Percentiles rank a stretch among this genome's conserved stretches.
phyloP scores from a whole-genome alignment of 2,329 filamentous ascomycete genomes.

The Phialophora macrospora region DNA sequence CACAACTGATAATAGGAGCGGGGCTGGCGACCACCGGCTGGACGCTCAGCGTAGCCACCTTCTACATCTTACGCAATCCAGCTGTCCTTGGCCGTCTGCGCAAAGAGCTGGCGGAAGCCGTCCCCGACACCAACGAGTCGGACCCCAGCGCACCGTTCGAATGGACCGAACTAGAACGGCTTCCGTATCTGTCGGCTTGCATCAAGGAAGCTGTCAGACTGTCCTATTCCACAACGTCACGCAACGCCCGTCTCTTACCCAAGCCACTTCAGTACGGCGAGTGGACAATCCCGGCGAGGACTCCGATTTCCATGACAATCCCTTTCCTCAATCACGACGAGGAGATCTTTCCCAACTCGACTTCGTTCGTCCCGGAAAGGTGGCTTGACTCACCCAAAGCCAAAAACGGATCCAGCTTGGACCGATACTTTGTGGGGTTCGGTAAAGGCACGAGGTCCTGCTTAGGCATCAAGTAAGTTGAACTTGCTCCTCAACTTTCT shows the following conservation, averaged over 20 bases:
- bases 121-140: slow-evolving; percentile 13
- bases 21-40: slow-evolving; percentile 32
- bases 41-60: slow-evolving; percentile 29
- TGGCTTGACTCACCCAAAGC: slow-evolving; percentile 38
- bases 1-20: slow-evolving; percentile 39
- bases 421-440: slow-evolving; percentile 47
- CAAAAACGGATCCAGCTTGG: slow-evolving; percentile 19
- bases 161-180: slow-evolving; percentile 39
- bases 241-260: slow-evolving; percentile 30
- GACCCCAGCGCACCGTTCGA: slow-evolving; percentile 19
- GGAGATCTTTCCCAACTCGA: slow-evolving; percentile 43
- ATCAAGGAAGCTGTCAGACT: slow-evolving; percentile 42
- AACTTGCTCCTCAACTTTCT: not conserved
- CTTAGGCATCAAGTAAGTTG: slow-evolving; percentile 42
- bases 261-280: slow-evolving; percentile 42
- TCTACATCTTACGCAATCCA: slow-evolving; percentile 28
- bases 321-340: slow-evolving; percentile 42
- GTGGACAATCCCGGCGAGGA: slow-evolving; percentile 43
- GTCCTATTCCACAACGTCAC: slow-evolving; percentile 30
- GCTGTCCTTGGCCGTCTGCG: slow-evolving; percentile 13
- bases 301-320: slow-evolving; percentile 41
- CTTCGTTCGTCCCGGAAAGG: slow-evolving; percentile 42
- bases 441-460: slow-evolving; percentile 45
- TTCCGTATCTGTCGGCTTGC: slow-evolving; percentile 42
- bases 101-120: slow-evolving; percentile 22